phyloP scores from a whole-genome alignment of 2,329 filamentous ascomycete species.

The Cercospora janseana region DNA sequence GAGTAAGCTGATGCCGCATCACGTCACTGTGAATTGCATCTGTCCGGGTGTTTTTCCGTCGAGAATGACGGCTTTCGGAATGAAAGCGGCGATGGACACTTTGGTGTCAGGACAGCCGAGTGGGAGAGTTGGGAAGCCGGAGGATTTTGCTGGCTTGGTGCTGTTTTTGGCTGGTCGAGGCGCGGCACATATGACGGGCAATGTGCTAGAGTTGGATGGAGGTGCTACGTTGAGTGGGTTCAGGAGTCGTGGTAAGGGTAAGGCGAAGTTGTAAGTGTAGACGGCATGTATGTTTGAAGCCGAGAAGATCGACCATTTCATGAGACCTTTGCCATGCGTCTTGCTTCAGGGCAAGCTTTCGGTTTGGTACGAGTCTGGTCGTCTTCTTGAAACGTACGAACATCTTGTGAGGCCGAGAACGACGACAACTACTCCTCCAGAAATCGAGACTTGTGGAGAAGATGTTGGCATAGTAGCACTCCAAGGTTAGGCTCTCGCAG shows the following conservation, averaged over 20 bases:
- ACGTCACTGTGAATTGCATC: constrained; percentile 57
- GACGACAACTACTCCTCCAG: too few species aligned
- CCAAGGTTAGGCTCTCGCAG: neutral
- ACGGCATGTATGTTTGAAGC: neutral
- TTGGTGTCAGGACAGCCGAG: constrained; percentile 49
- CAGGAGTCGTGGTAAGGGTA: constrained; percentile 36
- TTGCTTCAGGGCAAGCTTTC: too few species aligned
- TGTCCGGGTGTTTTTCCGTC: constrained; percentile 55
- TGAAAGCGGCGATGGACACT: constrained; percentile 50
- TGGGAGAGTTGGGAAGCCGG: constrained; percentile 49
- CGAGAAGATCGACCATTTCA: too few species aligned
- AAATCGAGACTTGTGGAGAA: too few species aligned
- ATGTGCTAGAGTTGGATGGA: constrained; percentile 51
- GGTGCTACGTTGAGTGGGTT: constrained; percentile 47
- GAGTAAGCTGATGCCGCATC: constrained; percentile 50
- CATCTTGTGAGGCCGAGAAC: too few species aligned
- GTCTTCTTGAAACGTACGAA: too few species aligned
- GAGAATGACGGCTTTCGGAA: constrained; percentile 53
- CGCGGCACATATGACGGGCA: constrained; percentile 49
- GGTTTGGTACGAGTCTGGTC: too few species aligned
- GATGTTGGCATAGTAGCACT: neutral
- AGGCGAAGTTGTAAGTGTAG: constrained; percentile 23
- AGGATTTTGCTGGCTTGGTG: constrained; percentile 49
- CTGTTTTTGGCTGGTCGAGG: constrained; percentile 45
- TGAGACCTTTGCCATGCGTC: too few species aligned